These are phyloP conservation scores for Aplosporella prunicola DNA, from an alignment of 2,329 filamentous ascomycete genomes.

Conservation along the genomic window DNA sequence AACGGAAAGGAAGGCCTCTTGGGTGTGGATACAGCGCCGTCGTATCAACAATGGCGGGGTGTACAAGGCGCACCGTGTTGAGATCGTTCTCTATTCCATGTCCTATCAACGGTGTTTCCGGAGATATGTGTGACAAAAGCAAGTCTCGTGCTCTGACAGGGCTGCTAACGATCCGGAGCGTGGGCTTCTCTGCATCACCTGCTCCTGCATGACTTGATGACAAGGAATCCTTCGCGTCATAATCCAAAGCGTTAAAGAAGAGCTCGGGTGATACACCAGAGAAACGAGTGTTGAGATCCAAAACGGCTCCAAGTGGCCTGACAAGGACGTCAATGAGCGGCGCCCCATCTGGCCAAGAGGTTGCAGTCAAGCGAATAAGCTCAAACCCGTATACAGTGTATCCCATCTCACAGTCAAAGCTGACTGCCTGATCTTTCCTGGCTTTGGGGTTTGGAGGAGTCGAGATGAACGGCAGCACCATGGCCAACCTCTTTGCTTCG, in stretches of 20 bases:
- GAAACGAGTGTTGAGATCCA: conserved; percentile 87
- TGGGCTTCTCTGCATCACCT: conserved; percentile 17
- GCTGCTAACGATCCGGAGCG: conserved; percentile 63
- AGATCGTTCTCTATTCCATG: conserved; percentile 95
- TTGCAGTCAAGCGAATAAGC: conserved; percentile 78
- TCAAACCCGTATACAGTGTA: conserved; percentile 86
- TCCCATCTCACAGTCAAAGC: conserved; percentile 96
- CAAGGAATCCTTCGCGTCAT: conserved; percentile 12
- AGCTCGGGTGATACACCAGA: conserved; percentile 78
- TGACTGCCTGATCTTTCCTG: conserved; percentile 50
- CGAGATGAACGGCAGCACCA: conserved; percentile 66
- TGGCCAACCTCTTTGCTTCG: conserved; percentile 65
- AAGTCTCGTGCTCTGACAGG: conserved; percentile 66
- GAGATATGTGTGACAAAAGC: conserved; percentile 65
- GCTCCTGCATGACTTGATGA: conserved; percentile 3
- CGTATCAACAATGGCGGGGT: conserved; percentile 78
- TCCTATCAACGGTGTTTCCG: conserved; percentile 74
- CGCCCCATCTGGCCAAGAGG: conserved; percentile 72
- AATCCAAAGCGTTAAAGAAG: conserved; percentile 51
- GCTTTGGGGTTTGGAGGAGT: conserved; percentile 58
- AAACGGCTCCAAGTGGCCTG: conserved; percentile 67
- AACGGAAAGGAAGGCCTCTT: conserved; percentile 64
- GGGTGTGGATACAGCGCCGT: conserved; percentile 74
- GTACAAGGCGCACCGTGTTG: conserved; percentile 73
- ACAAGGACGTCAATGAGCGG: conserved; percentile 77